phyloP scores from a whole-genome alignment of 768 basidiomycete species.

The Tylopilus felleus region DNA sequence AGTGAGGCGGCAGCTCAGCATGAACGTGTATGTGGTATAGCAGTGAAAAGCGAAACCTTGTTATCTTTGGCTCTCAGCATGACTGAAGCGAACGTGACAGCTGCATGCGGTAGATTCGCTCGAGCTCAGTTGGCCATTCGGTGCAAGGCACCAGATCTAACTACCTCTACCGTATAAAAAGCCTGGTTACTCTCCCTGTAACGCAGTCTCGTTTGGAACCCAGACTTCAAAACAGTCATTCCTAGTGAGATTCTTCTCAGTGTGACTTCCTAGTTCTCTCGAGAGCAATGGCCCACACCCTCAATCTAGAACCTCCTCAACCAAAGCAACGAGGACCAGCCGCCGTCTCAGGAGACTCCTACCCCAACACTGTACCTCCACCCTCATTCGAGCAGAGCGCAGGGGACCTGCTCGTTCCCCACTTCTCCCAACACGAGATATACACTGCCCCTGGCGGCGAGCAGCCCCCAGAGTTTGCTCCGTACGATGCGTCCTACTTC shows the following conservation, averaged over 20 bases:
- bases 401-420: slow-evolving; percentile 20
- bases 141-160: no score
- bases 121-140: no score
- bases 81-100: no score
- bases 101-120: no score
- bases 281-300: not conserved
- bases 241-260: no score
- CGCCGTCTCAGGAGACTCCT: not conserved
- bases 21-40: not conserved
- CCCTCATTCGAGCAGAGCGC: slow-evolving; percentile 29
- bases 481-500: slow-evolving; percentile 62
- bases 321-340: slow-evolving; percentile 3
- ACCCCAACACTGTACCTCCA: slow-evolving; percentile 4
- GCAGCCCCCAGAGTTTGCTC: slow-evolving; percentile 61
- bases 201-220: no score
- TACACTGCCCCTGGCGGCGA: slow-evolving; percentile 33
- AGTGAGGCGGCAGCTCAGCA: not conserved
- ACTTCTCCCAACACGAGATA: slow-evolving; percentile 22
- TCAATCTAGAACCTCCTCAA: slow-evolving; percentile 5
- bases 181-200: no score
- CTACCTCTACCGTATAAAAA: no score
- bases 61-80: not conserved
- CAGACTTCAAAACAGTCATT: no score
- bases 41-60: not conserved
- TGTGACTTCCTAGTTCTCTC: no score